Conservation (phyloP, 768 basidiomycete species). For the Hebeloma cylindrosporum region DNA sequence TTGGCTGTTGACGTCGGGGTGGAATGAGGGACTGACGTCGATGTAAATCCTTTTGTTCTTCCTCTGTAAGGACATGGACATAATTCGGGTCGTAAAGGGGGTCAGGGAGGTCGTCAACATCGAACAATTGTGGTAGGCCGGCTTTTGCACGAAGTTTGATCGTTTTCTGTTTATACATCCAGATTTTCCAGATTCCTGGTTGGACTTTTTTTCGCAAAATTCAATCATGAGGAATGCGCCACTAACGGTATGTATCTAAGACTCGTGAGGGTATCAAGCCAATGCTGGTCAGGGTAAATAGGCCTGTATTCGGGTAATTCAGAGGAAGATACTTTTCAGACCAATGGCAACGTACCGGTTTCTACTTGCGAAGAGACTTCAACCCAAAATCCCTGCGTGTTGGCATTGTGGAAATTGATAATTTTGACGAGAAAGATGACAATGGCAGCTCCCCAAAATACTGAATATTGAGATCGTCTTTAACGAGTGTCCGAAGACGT, state of each 20-base stretch:
- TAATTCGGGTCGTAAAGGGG: conserved; percentile 70
- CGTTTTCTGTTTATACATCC: conserved; percentile 66
- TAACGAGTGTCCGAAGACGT: conserved; percentile 6
- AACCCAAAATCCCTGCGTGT: conserved; percentile 79
- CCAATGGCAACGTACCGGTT: conserved; percentile 69
- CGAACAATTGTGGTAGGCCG: conserved; percentile 66
- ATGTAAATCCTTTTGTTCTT: conserved; percentile 64
- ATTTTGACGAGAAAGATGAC: conserved; percentile 68
- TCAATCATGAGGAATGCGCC: not conserved
- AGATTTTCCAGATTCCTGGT: conserved; percentile 71
- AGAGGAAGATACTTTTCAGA: too few relatives aligned
- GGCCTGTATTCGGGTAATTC: too few relatives aligned
- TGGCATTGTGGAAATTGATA: conserved; percentile 69
- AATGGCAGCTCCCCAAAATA: conserved; percentile 87
- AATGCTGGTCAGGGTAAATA: conserved; percentile 80
- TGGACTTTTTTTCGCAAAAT: not conserved
- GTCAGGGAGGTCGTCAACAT: conserved; percentile 81
- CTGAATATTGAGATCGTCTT: conserved; percentile 35
- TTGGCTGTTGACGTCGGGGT: not conserved
- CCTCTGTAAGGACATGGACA: conserved; percentile 65
- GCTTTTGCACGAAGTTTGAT: conserved; percentile 56
- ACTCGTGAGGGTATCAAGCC: conserved; percentile 76
- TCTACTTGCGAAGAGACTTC: conserved; percentile 75
- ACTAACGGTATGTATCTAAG: conserved; percentile 73
- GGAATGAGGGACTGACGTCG: conserved; percentile 47